These are phyloP conservation scores for Tillandsia leiboldiana DNA, from an alignment of 176 grass and related monocot species.

Conservation along the genomic window DNA sequence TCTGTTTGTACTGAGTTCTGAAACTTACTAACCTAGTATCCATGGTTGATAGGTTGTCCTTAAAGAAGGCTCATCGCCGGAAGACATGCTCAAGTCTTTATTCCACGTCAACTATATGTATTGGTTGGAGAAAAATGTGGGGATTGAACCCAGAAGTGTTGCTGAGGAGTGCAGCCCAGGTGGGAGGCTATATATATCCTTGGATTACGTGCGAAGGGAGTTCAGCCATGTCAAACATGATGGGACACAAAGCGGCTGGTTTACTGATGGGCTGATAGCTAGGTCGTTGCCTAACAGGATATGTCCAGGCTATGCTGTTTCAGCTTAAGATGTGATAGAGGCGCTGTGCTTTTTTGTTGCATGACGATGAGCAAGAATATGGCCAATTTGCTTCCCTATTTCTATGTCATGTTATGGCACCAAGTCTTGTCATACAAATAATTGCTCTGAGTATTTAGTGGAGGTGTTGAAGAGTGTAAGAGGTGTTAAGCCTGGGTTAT, in stretches of 20 bases:
- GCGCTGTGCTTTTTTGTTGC: no score
- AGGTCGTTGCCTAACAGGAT: conserved; percentile 67
- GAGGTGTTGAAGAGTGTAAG: no score
- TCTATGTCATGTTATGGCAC: no score
- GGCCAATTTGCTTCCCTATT: no score
- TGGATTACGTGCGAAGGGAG: conserved; percentile 75
- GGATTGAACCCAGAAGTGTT: conserved; percentile 37
- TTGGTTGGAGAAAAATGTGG: conserved; percentile 85
- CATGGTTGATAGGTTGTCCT: conserved; percentile 49
- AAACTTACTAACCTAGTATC: neutral
- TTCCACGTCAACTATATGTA: conserved; percentile 93
- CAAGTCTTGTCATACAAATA: no score
- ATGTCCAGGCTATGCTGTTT: conserved; percentile 5
- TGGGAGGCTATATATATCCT: conserved; percentile 64
- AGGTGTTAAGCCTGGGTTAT: no score
- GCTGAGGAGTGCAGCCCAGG: conserved; percentile 47
- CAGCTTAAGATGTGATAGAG: neutral
- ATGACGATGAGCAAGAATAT: no score
- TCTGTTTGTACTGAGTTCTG: neutral
- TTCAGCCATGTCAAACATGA: conserved; percentile 70
- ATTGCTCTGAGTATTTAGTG: no score
- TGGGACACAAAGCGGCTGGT: conserved; percentile 55
- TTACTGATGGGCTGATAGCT: conserved; percentile 70
- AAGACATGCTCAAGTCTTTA: conserved; percentile 88
- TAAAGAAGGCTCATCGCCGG: conserved; percentile 75